A percentile compares a stretch with the other conserved stretches of the same genome.
Evolutionary conservation across 768 basidiomycete species (phyloP).

Genomic region (Vishniacozyma victoriae): DNA sequence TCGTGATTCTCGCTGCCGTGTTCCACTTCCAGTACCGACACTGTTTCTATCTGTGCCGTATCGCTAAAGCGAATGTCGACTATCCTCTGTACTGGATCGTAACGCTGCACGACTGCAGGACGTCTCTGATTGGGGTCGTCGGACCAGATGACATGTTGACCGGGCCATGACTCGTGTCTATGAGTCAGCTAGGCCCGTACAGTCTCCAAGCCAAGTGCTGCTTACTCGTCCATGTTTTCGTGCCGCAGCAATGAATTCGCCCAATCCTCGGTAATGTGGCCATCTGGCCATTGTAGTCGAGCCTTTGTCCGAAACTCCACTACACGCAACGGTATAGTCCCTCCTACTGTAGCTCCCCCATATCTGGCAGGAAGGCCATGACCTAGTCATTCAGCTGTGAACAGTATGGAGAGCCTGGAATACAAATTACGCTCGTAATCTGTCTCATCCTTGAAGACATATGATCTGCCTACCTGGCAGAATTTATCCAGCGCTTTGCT

Average conservation of each 20-base stretch:
- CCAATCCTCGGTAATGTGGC: too few relatives aligned
- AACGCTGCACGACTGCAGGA: constrained; percentile 64
- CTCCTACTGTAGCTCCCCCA: too few relatives aligned
- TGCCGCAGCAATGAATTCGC: constrained; percentile 64
- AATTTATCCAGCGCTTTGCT: too few relatives aligned
- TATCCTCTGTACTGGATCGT: constrained; percentile 26
- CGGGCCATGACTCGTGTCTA: constrained; percentile 55
- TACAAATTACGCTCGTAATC: too few relatives aligned
- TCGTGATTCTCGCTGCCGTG: constrained; percentile 65
- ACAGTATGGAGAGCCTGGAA: too few relatives aligned
- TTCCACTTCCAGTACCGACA: constrained; percentile 81
- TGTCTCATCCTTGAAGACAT: too few relatives aligned
- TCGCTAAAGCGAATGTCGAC: constrained; percentile 43
- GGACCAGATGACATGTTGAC: constrained; percentile 81
- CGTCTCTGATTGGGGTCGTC: constrained; percentile 59
- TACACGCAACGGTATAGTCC: too few relatives aligned
- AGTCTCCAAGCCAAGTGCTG: constrained; percentile 33
- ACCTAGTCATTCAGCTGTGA: too few relatives aligned
- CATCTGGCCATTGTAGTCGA: too few relatives aligned
- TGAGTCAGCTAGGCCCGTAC: constrained; percentile 56
- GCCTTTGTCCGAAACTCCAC: too few relatives aligned
- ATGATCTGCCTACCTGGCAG: too few relatives aligned
- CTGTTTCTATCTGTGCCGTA: constrained; percentile 58
- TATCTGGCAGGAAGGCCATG: too few relatives aligned
- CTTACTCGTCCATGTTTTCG: constrained; percentile 82